Conservation (phyloP, 352 stramenopile genomes). For the Pythium angustatum region DNA sequence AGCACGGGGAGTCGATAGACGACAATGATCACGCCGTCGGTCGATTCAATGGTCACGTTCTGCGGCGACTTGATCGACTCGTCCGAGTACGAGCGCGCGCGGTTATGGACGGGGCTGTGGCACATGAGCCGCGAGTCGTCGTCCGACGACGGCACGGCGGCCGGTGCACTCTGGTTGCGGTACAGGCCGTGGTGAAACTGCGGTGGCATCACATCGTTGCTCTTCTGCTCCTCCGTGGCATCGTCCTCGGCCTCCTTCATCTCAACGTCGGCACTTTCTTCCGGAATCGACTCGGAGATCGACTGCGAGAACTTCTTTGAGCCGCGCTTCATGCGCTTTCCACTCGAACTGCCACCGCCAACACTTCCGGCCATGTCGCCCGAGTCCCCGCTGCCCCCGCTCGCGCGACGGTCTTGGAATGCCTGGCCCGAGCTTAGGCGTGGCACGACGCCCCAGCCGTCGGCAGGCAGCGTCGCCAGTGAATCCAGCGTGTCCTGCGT, state of each 20-base stretch:
- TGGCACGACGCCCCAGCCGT: conserved; percentile 63
- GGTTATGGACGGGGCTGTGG: conserved; percentile 47
- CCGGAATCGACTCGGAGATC: conserved; percentile 55
- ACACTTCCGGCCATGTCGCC: conserved; percentile 38
- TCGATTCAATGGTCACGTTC: conserved; percentile 90
- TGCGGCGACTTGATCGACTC: conserved; percentile 64
- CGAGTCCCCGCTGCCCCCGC: conserved; percentile 25
- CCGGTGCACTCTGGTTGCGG: conserved; percentile 30
- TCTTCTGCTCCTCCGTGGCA: conserved; percentile 7
- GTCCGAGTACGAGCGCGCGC: conserved; percentile 53
- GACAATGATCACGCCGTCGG: conserved; percentile 96
- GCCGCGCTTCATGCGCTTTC: conserved; percentile 22
- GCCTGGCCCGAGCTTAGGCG: conserved; percentile 82
- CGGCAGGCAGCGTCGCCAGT: conserved; percentile 20
- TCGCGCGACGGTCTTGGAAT: conserved; percentile 76
- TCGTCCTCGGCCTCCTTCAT: conserved; percentile 39
- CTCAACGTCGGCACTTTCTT: conserved; percentile 41
- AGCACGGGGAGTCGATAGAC: conserved; percentile 96
- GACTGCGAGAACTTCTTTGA: conserved; percentile 29
- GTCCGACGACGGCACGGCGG: conserved; percentile 11
- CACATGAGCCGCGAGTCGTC: conserved; percentile 31
- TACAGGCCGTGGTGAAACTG: conserved; percentile 25
- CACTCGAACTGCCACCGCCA: background rate
- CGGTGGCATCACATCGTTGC: conserved; percentile 20
- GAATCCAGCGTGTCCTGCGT: conserved; percentile 77